Base-by-base conservation (phyloP, 148 eudicot species). In the Cornus florida region DNA sequence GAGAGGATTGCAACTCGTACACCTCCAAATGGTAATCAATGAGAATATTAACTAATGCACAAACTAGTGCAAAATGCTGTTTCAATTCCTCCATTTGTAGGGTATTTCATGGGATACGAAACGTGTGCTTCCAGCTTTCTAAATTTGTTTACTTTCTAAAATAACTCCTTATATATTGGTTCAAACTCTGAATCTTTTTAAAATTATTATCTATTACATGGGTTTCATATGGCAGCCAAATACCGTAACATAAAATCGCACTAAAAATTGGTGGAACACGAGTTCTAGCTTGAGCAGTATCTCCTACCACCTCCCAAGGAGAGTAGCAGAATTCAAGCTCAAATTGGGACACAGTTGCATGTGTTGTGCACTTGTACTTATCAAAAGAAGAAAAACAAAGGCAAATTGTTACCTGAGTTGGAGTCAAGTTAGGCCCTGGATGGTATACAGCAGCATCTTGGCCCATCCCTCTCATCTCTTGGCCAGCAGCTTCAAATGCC, bases 401-500 rank as follows among this genome's bases (percentile, higher is more conserved):
- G 48, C 10, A 43, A 43, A 8, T 43, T 65, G 73, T 65, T 84
- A 96, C 99, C 94, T 94, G 98, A 70, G 99, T 93, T 10, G 90
- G 84, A 70, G 98, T 92, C 87, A 94, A 86, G 88, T 92, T 91
- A 65, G 91, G 86, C 66, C 98, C 95, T 2, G 98, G 97, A 39
- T 89, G 91, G 78, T 94, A 96, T 32, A 93, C 74, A 80, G 95
- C 92, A 80, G 97, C 86, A 31, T 96, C 99, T 88, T 96, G 98
- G 31, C 93, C 99, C 93, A 94, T 92, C 67, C 90, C 92, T 89
- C 97, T 88, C 94, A 92, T 83, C 86, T 94, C 99, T 80, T 91
- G 98, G 67, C 95, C 99, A 70, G 94, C 98, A 75, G 93, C 98
- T 90, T 92, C 98, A 90, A 91, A 91, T 67, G 98, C 98, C 99